Evolutionary conservation across 306 rosid genomes (phyloP).

Genomic region (Adenanthera pavonina): DNA sequence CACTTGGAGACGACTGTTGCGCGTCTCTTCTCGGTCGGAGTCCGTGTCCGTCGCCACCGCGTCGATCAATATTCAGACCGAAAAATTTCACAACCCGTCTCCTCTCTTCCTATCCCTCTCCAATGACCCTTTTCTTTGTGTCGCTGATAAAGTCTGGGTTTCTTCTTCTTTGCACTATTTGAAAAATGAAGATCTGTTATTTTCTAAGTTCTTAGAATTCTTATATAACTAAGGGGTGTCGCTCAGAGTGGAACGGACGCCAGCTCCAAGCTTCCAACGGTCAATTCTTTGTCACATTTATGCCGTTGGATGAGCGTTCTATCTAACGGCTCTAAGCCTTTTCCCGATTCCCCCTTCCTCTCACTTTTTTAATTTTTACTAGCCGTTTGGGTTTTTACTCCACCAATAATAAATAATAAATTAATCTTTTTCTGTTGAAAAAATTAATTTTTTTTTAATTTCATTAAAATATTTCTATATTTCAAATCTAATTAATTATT

Average conservation of each 20-base stretch:
- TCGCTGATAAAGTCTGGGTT: neutral
- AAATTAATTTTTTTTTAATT: no score
- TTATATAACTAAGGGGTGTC: slow-evolving; percentile 11
- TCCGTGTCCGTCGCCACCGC: slow-evolving; percentile 75
- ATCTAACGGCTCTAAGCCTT: slow-evolving; percentile 41
- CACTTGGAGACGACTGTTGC: slow-evolving; percentile 67
- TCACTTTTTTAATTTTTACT: neutral
- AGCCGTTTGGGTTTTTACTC: no score
- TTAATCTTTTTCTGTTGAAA: no score
- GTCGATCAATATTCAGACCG: neutral
- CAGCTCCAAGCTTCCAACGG: slow-evolving; percentile 40
- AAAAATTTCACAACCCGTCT: neutral
- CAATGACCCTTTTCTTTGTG: neutral
- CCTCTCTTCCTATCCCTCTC: neutral
- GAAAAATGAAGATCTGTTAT: neutral
- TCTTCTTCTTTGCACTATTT: neutral
- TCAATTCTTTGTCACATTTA: slow-evolving; percentile 5
- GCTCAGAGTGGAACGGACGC: neutral
- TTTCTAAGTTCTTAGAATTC: neutral
- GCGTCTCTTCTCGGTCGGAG: slow-evolving; percentile 59
- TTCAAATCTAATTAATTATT: no score
- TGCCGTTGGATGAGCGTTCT: slow-evolving; percentile 13
- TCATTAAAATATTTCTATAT: no score
- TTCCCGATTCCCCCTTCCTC: neutral
- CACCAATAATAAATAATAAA: no score